Percentiles rank a stretch among this genome's conserved stretches.
Conservation (phyloP, 2,329 filamentous ascomycete genomes). For the Xylaria sp. region DNA sequence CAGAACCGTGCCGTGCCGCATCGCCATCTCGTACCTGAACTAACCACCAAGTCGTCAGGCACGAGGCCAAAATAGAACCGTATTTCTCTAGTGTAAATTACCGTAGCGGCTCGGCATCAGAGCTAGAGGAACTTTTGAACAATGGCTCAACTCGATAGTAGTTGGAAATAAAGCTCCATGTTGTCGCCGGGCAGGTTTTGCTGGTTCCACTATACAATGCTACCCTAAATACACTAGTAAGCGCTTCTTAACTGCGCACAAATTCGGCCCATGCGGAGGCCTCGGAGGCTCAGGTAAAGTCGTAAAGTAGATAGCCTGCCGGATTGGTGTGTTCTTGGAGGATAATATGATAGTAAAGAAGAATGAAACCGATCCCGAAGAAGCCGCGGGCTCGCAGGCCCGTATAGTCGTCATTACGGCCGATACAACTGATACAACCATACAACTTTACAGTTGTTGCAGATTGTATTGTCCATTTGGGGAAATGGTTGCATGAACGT, state of each 20-base stretch:
- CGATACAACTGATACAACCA: conserved; percentile 4
- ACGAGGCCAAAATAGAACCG: conserved; percentile 22
- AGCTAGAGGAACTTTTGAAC: conserved; percentile 8
- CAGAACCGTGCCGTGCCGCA: conserved; percentile 31
- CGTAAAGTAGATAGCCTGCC: conserved; percentile 9
- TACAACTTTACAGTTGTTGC: not conserved
- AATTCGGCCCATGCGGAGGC: conserved; percentile 29
- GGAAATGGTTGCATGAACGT: conserved; percentile 19
- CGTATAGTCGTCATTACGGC: conserved; percentile 7
- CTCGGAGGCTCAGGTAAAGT: conserved; percentile 13
- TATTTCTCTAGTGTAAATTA: not conserved
- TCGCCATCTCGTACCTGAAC: conserved; percentile 1
- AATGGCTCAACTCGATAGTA: not conserved
- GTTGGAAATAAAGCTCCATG: not conserved
- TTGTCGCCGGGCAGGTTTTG: not conserved
- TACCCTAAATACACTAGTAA: conserved; percentile 23
- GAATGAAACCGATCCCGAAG: not conserved
- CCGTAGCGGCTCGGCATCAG: conserved; percentile 23
- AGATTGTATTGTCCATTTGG: conserved; percentile 10
- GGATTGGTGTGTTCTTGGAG: not conserved
- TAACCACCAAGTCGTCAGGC: not conserved
- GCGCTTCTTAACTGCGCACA: conserved; percentile 23
- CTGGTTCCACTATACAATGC: conserved; percentile 13
- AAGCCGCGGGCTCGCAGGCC: not conserved
- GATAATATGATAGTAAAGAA: not conserved